Conservation (phyloP, 2,329 filamentous ascomycete species). For the Triangularia setosa region DNA sequence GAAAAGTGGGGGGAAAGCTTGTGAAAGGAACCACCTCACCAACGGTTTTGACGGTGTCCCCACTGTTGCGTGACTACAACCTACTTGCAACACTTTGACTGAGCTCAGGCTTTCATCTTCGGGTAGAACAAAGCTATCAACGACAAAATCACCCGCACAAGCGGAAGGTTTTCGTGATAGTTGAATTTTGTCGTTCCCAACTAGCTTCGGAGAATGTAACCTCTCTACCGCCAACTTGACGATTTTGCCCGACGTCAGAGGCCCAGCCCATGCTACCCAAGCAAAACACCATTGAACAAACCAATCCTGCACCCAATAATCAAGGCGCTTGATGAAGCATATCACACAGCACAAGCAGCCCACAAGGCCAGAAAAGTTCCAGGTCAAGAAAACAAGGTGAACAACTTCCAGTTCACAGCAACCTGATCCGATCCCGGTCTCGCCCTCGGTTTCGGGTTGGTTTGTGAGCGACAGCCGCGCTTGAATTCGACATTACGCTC, state of each 20-base stretch:
- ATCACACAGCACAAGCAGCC: not conserved
- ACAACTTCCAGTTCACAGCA: not conserved
- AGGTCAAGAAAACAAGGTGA: not conserved
- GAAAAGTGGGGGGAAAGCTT: too few species aligned
- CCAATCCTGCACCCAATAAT: not conserved
- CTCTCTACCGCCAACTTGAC: not conserved
- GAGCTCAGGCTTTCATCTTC: not conserved
- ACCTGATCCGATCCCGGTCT: not conserved
- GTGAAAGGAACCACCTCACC: too few species aligned
- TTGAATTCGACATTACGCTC: not conserved
- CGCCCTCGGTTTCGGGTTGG: not conserved
- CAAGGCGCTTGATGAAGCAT: not conserved
- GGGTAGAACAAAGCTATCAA: not conserved
- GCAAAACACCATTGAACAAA: too few species aligned
- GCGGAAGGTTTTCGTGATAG: not conserved
- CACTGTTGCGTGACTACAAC: too few species aligned
- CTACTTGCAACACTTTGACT: not conserved
- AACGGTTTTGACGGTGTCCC: too few species aligned
- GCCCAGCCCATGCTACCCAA: too few species aligned
- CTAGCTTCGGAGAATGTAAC: not conserved
- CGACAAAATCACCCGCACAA: too few species aligned
- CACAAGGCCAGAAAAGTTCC: not conserved
- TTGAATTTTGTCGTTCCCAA: not conserved
- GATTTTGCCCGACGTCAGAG: not conserved
- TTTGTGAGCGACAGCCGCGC: not conserved